Conservation (phyloP, 768 basidiomycete genomes). For the Serendipita vermifera region DNA sequence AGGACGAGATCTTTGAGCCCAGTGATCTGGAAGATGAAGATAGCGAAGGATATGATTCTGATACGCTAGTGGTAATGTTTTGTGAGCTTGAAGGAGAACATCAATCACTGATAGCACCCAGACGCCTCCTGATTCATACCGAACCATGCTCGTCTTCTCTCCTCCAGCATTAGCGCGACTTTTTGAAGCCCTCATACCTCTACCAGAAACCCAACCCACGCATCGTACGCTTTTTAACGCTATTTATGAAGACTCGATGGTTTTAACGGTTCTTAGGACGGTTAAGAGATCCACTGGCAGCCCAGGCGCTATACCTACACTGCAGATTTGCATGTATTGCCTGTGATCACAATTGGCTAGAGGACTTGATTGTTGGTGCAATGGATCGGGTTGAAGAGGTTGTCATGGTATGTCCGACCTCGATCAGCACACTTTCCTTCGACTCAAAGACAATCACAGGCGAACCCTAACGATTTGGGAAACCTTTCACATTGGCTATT, state of each 20-base stretch:
- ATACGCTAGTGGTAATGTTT: neutral
- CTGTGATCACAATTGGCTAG: constrained; percentile 86
- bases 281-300: constrained; percentile 68
- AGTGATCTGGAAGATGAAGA: constrained; percentile 27
- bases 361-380: constrained; percentile 81
- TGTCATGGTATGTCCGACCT: constrained; percentile 59
- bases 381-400: constrained; percentile 86
- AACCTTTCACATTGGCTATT: constrained; percentile 89
- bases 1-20: constrained; percentile 26
- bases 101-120: constrained; percentile 20
- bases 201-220: constrained; percentile 45
- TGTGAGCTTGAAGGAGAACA: too few relatives aligned
- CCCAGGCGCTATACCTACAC: constrained; percentile 81
- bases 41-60: constrained; percentile 10
- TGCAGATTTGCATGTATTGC: constrained; percentile 84
- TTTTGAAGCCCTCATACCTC: constrained; percentile 65
- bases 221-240: neutral
- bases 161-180: constrained; percentile 63
- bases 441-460: constrained; percentile 32
- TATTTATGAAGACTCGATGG: neutral
- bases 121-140: constrained; percentile 64
- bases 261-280: neutral
- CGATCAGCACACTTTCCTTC: neutral
- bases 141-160: constrained; percentile 89
- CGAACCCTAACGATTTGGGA: constrained; percentile 69